These are phyloP conservation scores for Vararia minispora DNA, from an alignment of 768 basidiomycete species.

Conservation along the genomic window DNA sequence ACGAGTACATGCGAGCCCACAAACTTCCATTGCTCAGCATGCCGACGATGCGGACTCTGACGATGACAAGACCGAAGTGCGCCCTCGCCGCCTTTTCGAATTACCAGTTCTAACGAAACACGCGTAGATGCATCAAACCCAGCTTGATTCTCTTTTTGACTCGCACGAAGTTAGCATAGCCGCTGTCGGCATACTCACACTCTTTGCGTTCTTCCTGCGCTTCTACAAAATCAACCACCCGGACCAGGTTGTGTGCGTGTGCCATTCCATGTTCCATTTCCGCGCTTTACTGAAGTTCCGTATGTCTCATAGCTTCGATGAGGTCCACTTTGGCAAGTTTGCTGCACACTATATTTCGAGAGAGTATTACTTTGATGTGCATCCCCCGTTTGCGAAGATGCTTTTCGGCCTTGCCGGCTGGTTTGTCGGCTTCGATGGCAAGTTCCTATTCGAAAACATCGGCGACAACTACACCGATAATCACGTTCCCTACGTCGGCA, in stretches of 20 bases:
- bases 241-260: slow-evolving; percentile 86
- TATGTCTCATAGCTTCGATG: slow-evolving; percentile 62
- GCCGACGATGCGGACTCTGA: slow-evolving; percentile 4
- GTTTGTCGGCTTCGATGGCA: slow-evolving; percentile 93
- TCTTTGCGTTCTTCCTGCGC: slow-evolving; percentile 69
- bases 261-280: not conserved
- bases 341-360: slow-evolving; percentile 87
- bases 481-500: slow-evolving; percentile 88
- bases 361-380: slow-evolving; percentile 98
- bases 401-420: slow-evolving; percentile 90
- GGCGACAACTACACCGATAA: slow-evolving; percentile 83
- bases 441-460: slow-evolving; percentile 90
- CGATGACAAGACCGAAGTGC: slow-evolving; percentile 5
- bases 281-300: slow-evolving; percentile 3
- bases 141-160: slow-evolving; percentile 51
- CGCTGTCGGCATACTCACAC: slow-evolving; percentile 55
- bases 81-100: not conserved
- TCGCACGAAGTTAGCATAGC: slow-evolving; percentile 49
- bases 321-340: slow-evolving; percentile 98
- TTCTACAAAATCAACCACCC: slow-evolving; percentile 95
- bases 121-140: slow-evolving; percentile 43
- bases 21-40: not conserved
- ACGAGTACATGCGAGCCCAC: too few relatives aligned
- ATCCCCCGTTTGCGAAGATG: slow-evolving; percentile 94
- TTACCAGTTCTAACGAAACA: not conserved